Base-by-base conservation (phyloP, 768 basidiomycete genomes). In the Trametes cubensis region DNA sequence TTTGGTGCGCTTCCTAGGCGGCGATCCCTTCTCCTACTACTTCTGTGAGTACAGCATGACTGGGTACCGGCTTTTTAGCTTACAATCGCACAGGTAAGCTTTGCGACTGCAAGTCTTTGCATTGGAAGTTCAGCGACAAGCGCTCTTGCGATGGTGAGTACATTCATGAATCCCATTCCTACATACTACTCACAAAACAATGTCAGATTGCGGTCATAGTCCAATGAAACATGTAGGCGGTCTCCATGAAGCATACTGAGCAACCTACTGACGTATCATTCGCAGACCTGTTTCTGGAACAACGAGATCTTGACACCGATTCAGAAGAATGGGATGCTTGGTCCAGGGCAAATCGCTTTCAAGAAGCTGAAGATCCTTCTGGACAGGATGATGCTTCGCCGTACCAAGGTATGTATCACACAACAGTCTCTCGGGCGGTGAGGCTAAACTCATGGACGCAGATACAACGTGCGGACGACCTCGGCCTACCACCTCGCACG, bases 231-330 rank as follows among this genome's bases (percentile, higher is more conserved):
- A 93, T 68, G 85, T 86, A 54, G 28, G 83, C 78, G 50, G 41
- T 28, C 23, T 28, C 18, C 47, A 6, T 17, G 26, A 13, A 39
- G 17, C 17, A 8, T 18, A 7, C 13, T 23, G 6, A 40, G 14
- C 0, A 38, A 13, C 39, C 39, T 21, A 49, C 25, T 25, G 44
- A 13, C 25, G 23, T 21, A 3, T 38, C 34, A 14, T 23, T 39
- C n/a, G 0, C 63, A 92, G 88, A 92, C 92, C 13, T 98, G 96
- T 75, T 94, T 94, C 74, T 98, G 96, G 92, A 96, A 97, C 73
- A 92, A 90, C 65, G 92, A 98, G 75, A 95, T 99, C 64, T 77
- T 98, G 60, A 94, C 94, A 0, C 97, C 97, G 0, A 99, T 99
- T 62, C 95, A 98, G 75, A 94, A 89, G 73, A 79, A 89, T 63